Evolutionary conservation across 2,329 filamentous ascomycete species (phyloP).

Genomic region (Alternaria triticimaculans): DNA sequence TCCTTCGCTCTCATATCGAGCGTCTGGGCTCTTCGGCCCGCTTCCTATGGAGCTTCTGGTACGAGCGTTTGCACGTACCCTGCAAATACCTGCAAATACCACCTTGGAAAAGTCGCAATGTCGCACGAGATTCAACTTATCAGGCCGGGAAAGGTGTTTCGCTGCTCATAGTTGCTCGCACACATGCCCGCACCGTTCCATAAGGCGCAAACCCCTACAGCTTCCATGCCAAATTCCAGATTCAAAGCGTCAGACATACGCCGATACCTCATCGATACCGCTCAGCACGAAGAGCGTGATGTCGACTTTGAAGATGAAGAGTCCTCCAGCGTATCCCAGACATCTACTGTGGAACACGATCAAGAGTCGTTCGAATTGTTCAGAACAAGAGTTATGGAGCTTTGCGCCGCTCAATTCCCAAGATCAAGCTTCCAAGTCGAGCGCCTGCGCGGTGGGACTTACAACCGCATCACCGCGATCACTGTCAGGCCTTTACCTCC

Average conservation of each 20-base stretch:
- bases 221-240: background rate
- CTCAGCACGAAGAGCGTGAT: background rate
- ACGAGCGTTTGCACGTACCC: background rate
- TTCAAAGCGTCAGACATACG: background rate
- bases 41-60: background rate
- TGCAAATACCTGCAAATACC: background rate
- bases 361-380: slow-evolving; percentile 10
- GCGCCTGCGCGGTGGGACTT: slow-evolving; percentile 25
- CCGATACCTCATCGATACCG: background rate
- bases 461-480: slow-evolving; percentile 26
- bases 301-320: background rate
- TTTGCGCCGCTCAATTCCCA: background rate
- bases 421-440: slow-evolving; percentile 13
- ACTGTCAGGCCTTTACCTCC: background rate
- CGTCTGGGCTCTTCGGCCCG: background rate
- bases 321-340: background rate
- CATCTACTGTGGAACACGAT: background rate
- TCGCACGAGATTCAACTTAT: background rate
- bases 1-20: background rate
- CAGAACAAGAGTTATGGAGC: slow-evolving; percentile 3
- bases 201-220: background rate
- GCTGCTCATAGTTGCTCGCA: background rate
- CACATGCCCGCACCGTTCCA: background rate
- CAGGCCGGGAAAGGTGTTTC: background rate
- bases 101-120: background rate